These are phyloP conservation scores for Oryza meyeriana DNA, from an alignment of 176 grass and related monocot species.

Conservation along the genomic window DNA sequence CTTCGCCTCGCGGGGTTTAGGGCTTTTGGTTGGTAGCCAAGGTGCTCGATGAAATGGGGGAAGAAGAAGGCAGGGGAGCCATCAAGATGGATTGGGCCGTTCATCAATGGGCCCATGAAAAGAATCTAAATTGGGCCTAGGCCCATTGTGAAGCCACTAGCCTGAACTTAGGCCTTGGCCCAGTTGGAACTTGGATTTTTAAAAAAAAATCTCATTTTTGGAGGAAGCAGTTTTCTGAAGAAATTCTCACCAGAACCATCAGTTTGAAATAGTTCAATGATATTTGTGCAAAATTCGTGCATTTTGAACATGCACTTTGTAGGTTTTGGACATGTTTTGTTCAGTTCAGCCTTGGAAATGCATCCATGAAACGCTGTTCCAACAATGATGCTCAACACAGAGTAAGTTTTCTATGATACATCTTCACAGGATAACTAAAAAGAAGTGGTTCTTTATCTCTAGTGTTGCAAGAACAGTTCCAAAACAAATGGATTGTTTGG, in stretches of 20 bases:
- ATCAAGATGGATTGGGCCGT: neutral
- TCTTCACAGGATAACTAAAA: neutral
- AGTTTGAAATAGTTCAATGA: no score
- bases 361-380: neutral
- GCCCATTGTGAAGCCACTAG: neutral
- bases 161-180: neutral
- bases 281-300: neutral
- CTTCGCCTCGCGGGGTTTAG: neutral
- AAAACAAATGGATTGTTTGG: neutral
- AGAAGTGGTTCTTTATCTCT: neutral
- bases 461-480: neutral
- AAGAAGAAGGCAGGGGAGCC: neutral
- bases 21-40: neutral
- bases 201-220: neutral
- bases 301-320: no score
- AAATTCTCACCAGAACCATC: no score
- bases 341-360: neutral
- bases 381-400: neutral
- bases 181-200: neutral
- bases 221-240: no score
- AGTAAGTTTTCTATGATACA: neutral
- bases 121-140: neutral
- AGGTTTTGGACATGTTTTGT: neutral
- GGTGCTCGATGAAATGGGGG: neutral
- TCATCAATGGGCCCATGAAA: neutral